Evolutionary conservation across 2,329 filamentous ascomycete species (phyloP), one percentile per base, ranked within the genome.

Genomic region (Fusarium virguliforme): DNA sequence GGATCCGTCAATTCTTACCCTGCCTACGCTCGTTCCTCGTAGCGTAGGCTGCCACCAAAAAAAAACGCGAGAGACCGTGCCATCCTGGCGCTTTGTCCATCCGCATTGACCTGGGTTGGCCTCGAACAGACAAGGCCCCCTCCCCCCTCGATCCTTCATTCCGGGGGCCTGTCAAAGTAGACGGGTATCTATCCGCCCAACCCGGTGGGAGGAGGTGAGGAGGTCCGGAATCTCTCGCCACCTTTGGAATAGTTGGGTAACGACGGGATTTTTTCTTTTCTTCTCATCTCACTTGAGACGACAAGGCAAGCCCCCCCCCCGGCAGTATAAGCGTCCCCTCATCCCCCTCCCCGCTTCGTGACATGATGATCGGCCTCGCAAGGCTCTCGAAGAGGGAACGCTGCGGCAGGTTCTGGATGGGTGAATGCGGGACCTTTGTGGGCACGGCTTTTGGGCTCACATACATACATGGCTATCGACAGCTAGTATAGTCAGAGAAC

Each of bases 361-460:
- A 76, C 64, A 75, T 75, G 69, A 73, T 54, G 74, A 76, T 76
- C 74, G 68, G 26, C 71, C 54, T 62, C 37, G 10, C 46, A 57
- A 60, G 64, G 60, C 18, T 53, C 71, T 76, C 62, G 40, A 75
- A 73, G 60, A 59, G 68, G 70, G 38, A 70, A 64, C 34, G 43
- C 54, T 69, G 51, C 18, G 30, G 24, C 30, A 34, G 35, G 58
- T 48, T 18, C 60, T 51, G 68, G 62, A 64, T 67, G 62, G 38
- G 34, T 30, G n/a, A 18, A 56, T 18, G 54, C 62, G 55, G 56
- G 51, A 65, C 48, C 46, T 18, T 18, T 41, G 28, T 57, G 41
- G 68, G 48, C 59, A 62, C 41, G 28, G 15, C 43, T 28, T 18
- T 64, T 64, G 54, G 60, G 66, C 64, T 64, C 24, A 51, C n/a